Conservation (phyloP, 257 asterid species). For the Solanum habrochaites region DNA sequence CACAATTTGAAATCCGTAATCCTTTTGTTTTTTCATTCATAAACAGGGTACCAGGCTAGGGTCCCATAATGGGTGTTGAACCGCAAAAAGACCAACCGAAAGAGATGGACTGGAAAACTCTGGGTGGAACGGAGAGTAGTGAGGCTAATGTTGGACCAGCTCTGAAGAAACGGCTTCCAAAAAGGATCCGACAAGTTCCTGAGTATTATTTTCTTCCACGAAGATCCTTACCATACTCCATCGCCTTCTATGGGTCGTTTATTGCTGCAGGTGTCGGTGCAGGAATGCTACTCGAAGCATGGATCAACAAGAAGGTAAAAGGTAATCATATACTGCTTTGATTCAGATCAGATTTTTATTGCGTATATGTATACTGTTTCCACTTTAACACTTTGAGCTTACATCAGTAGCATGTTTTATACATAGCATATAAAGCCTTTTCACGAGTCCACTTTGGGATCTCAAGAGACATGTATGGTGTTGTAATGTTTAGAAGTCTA, state of each 20-base stretch:
- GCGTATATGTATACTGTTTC: neutral
- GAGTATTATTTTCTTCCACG: slow-evolving; percentile 78
- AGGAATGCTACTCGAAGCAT: slow-evolving; percentile 65
- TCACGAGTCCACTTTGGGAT: neutral
- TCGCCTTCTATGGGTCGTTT: slow-evolving; percentile 47
- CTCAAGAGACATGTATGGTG: neutral
- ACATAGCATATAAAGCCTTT: neutral
- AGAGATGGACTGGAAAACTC: slow-evolving; percentile 53
- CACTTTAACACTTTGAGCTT: neutral
- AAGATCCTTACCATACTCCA: slow-evolving; percentile 33
- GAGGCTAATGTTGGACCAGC: slow-evolving; percentile 27
- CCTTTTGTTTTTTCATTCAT: neutral
- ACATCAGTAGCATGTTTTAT: neutral
- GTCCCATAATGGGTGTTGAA: slow-evolving; percentile 26
- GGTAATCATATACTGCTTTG: slow-evolving; percentile 20
- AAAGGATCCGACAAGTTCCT: slow-evolving; percentile 61
- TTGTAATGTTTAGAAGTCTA: neutral
- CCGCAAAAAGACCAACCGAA: slow-evolving; percentile 35
- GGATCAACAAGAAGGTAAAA: slow-evolving; percentile 75
- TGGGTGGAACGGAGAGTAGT: slow-evolving; percentile 21
- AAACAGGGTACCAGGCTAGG: too few relatives aligned
- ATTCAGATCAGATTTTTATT: neutral
- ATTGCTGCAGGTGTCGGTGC: slow-evolving; percentile 84
- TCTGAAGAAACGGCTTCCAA: slow-evolving; percentile 57
- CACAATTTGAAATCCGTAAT: neutral